These are phyloP conservation scores for Metarhizium humberi DNA, from an alignment of 2,329 filamentous ascomycete species.

Conservation along the genomic window DNA sequence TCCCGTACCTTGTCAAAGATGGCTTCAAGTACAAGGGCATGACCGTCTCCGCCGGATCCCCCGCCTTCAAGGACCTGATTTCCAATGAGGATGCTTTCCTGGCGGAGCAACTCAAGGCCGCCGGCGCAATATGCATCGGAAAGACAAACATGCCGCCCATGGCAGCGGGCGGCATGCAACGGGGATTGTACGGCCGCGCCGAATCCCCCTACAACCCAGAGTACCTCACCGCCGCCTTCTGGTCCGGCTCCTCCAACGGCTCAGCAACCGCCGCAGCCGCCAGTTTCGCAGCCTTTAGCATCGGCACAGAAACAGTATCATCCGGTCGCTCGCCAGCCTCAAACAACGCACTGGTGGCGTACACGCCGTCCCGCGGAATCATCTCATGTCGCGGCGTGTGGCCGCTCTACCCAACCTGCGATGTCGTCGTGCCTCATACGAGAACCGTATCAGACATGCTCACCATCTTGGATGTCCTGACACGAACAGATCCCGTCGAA, in stretches of 20 bases:
- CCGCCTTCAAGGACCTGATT: background rate
- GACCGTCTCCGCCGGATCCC: background rate
- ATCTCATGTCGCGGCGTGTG: conserved; percentile 41
- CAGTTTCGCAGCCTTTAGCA: conserved; percentile 40
- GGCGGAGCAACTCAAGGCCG: background rate
- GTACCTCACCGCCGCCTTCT: conserved; percentile 43
- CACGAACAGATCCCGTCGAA: conserved; percentile 28
- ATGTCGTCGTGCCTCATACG: conserved; percentile 42
- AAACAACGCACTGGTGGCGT: conserved; percentile 44
- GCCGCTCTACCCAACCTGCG: conserved; percentile 44
- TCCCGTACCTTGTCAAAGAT: background rate
- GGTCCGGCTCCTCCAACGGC: conserved; percentile 46
- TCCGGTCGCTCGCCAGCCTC: conserved; percentile 43
- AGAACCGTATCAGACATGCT: conserved; percentile 39
- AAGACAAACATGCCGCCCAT: conserved; percentile 27
- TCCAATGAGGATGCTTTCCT: background rate
- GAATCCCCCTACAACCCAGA: conserved; percentile 44
- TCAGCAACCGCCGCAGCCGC: conserved; percentile 38
- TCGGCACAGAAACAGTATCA: conserved; percentile 45
- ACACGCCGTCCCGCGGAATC: conserved; percentile 42
- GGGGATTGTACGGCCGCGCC: conserved; percentile 43
- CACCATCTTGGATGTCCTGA: conserved; percentile 35
- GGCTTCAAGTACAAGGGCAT: background rate
- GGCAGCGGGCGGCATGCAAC: conserved; percentile 47
- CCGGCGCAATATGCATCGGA: background rate